These are phyloP conservation scores for Colletotrichum sp. DNA, from an alignment of 2,329 filamentous ascomycete genomes.

Conservation along the genomic window DNA sequence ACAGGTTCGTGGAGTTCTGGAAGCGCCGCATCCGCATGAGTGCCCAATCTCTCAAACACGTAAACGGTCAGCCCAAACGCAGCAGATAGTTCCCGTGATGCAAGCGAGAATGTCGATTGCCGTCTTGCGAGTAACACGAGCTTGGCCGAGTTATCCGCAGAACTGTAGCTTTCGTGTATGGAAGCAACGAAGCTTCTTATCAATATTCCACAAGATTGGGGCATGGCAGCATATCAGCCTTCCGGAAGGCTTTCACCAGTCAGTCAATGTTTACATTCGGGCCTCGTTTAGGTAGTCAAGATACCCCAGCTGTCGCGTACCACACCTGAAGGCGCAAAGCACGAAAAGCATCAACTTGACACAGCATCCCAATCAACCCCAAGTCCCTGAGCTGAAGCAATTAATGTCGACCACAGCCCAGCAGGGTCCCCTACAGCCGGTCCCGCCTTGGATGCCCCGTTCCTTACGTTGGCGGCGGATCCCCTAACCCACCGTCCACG, in stretches of 20 bases:
- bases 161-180: background rate
- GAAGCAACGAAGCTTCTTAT: background rate
- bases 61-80: background rate
- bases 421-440: background rate
- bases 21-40: background rate
- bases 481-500: background rate
- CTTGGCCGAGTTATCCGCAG: background rate
- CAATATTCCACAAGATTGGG: background rate
- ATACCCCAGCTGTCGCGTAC: background rate
- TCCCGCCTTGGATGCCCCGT: background rate
- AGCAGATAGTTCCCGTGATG: background rate
- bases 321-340: background rate
- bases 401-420: background rate
- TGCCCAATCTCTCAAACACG: background rate
- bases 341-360: background rate
- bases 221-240: rapidly evolving
- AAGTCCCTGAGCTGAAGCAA: background rate
- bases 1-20: background rate
- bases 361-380: background rate
- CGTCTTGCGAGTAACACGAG: background rate
- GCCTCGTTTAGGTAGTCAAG: background rate
- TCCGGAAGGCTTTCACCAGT: background rate
- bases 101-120: background rate
- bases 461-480: slow-evolving; percentile 1
- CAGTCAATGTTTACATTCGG: background rate